These are phyloP conservation scores for Warburgia ugandensis DNA, from an alignment of 164 flowering plant species.

Conservation along the genomic window DNA sequence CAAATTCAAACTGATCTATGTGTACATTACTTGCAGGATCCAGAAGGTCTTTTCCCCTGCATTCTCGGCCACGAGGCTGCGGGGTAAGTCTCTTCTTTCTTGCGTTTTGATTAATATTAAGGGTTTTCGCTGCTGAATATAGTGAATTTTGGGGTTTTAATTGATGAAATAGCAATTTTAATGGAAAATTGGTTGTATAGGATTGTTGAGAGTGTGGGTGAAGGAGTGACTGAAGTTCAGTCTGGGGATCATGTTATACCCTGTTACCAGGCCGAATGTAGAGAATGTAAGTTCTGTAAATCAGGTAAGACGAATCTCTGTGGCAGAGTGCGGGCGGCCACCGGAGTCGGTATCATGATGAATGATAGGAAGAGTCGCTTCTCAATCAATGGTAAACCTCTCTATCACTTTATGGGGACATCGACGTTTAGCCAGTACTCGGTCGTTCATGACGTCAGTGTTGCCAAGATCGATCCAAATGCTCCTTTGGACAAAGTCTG, in stretches of 20 bases:
- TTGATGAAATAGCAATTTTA: no score
- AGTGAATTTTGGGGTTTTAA: no score
- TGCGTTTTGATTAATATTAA: no score
- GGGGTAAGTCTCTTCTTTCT: constrained; percentile 42
- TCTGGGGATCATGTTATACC: constrained; percentile 98
- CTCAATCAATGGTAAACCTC: constrained; percentile 79
- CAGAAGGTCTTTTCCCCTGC: constrained; percentile 96
- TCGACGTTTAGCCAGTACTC: constrained; percentile 98
- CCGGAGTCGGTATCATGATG: constrained; percentile 96
- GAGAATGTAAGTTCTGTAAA: constrained; percentile 93
- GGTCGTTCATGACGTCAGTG: constrained; percentile 96
- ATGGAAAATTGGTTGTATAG: constrained; percentile 30
- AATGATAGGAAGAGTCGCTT: constrained; percentile 87
- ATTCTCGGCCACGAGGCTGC: constrained; percentile 99
- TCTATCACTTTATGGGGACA: constrained; percentile 99
- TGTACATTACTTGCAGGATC: constrained; percentile 50
- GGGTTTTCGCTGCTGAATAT: no score
- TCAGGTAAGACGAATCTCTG: constrained; percentile 99
- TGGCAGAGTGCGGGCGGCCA: constrained; percentile 86
- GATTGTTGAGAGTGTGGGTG: constrained; percentile 98
- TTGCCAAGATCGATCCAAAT: constrained; percentile 88
- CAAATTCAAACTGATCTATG: neutral
- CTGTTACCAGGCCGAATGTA: constrained; percentile 94
- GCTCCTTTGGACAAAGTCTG: constrained; percentile 97
- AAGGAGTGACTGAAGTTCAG: constrained; percentile 94